These are phyloP conservation scores for Tetrahymena elliotti DNA, from an alignment of 73 alveolate species.

Conservation along the genomic window DNA sequence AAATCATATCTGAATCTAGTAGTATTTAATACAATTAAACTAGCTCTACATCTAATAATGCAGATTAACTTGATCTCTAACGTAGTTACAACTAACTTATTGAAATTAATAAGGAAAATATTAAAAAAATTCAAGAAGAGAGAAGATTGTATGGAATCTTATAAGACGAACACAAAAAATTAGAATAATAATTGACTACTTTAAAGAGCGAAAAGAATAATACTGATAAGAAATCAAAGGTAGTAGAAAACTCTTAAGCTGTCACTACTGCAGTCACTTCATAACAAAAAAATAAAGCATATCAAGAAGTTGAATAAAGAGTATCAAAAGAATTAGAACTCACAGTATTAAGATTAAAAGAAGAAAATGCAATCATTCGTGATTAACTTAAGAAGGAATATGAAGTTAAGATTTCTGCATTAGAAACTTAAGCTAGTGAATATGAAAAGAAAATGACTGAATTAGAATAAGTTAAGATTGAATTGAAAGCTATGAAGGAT, in stretches of 20 bases:
- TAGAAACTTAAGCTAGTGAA: neutral
- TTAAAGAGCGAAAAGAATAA: neutral
- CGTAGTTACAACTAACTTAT: neutral
- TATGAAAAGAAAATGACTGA: neutral
- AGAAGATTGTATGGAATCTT: neutral
- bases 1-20: neutral
- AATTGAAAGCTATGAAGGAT: neutral
- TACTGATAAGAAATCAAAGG: neutral
- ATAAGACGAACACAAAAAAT: neutral
- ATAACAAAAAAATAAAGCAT: neutral
- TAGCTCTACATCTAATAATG: neutral
- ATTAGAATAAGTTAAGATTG: neutral
- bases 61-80: neutral
- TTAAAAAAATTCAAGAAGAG: neutral
- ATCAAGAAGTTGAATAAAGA: neutral
- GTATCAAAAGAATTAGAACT: neutral
- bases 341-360: neutral
- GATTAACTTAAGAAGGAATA: neutral
- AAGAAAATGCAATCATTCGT: neutral
- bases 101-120: neutral
- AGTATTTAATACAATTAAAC: neutral
- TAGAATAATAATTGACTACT: neutral
- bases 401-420: neutral
- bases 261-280: neutral
- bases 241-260: neutral